Percentiles rank a stretch among this genome's conserved stretches.
Conservation (phyloP, 768 basidiomycete species). For the Collybia sordida region DNA sequence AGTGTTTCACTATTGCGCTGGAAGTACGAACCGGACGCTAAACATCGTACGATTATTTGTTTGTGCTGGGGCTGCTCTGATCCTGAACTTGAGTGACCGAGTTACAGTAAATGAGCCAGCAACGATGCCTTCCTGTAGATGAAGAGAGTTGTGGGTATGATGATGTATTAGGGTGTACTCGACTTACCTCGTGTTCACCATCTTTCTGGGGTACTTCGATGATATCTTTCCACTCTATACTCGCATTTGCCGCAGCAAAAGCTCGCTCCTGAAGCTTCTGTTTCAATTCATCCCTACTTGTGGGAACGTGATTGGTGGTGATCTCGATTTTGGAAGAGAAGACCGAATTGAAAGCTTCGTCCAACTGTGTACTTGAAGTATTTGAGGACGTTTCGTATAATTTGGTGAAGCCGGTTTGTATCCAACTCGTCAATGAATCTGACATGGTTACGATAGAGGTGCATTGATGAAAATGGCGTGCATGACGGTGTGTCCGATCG, state of each 20-base stretch:
- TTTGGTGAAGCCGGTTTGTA: constrained; percentile 22
- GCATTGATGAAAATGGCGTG: no score
- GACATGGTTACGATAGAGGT: no score
- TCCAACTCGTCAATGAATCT: constrained; percentile 22
- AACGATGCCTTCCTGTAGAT: constrained; percentile 31
- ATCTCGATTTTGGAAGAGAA: constrained; percentile 34
- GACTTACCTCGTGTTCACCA: constrained; percentile 5
- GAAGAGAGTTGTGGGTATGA: neutral
- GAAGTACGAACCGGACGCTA: constrained; percentile 35
- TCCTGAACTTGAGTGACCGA: constrained; percentile 36
- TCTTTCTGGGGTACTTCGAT: constrained; percentile 25
- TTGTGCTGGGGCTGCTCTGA: constrained; percentile 39
- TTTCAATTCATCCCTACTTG: constrained; percentile 24
- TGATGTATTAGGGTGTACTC: neutral
- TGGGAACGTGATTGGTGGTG: constrained; percentile 26
- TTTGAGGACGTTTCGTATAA: constrained; percentile 21
- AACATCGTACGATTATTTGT: constrained; percentile 30
- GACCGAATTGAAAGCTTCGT: constrained; percentile 20
- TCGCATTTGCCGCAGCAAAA: constrained; percentile 16
- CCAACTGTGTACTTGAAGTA: constrained; percentile 8
- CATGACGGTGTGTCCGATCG: no score
- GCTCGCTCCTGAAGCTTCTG: constrained; percentile 19
- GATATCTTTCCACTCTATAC: constrained; percentile 34
- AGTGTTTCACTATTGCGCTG: constrained; percentile 10
- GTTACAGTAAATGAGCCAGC: constrained; percentile 39